Percentiles rank a stretch among this genome's conserved stretches.
Conservation (phyloP, 352 stramenopile genomes). For the Aphanomyces astaci region DNA sequence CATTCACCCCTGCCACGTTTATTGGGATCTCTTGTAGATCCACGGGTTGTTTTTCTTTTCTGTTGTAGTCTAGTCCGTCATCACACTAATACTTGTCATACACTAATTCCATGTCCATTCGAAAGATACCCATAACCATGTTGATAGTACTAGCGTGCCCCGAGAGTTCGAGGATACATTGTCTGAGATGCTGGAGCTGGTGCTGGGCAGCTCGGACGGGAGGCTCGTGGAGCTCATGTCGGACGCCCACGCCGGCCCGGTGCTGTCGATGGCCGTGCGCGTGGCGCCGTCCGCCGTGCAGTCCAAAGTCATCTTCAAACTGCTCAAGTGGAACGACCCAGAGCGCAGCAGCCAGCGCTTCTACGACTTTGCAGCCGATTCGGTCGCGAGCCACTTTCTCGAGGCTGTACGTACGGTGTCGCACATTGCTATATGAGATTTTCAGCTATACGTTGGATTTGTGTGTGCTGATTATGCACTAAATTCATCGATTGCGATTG, state of each 20-base stretch:
- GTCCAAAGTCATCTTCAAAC: conserved; percentile 45
- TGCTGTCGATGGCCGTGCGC: conserved; percentile 56
- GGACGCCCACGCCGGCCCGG: conserved; percentile 62
- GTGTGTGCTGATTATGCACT: too few relatives aligned
- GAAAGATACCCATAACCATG: too few relatives aligned
- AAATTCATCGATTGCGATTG: too few relatives aligned
- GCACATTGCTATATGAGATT: background rate
- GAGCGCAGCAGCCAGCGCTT: conserved; percentile 41
- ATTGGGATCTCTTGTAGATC: too few relatives aligned
- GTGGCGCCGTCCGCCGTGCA: conserved; percentile 42
- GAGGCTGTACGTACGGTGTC: conserved; percentile 33
- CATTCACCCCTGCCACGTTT: too few relatives aligned
- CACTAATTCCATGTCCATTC: too few relatives aligned
- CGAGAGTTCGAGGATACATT: conserved; percentile 51
- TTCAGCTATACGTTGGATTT: too few relatives aligned
- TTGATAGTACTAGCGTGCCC: too few relatives aligned
- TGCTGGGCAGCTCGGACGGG: conserved; percentile 35
- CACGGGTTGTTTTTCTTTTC: too few relatives aligned
- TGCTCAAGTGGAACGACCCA: conserved; percentile 68
- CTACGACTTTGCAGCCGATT: conserved; percentile 59
- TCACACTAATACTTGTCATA: too few relatives aligned
- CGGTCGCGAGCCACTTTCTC: conserved; percentile 69
- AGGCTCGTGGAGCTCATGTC: conserved; percentile 59
- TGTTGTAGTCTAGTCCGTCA: too few relatives aligned
- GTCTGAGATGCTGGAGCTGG: conserved; percentile 42